Evolutionary conservation across 495 filamentous ascomycete species (phyloP).

Genomic region (Lineolata rhizophorae): DNA sequence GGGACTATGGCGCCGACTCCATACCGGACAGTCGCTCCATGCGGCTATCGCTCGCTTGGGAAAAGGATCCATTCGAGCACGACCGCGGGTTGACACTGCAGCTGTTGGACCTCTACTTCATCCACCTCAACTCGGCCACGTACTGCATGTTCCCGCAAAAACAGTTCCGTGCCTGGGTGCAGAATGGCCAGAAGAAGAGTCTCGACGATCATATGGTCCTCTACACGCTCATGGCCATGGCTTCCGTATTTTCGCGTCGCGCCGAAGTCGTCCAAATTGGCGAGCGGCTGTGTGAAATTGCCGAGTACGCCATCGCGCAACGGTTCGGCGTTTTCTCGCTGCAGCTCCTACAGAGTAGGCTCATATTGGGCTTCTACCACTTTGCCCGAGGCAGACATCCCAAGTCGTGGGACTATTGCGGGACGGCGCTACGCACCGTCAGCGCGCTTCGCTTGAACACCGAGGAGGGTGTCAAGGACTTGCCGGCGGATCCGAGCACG

Average conservation of each 20-base stretch:
- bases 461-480: too few species aligned
- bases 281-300: too few species aligned
- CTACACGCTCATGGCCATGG: slow-evolving; percentile 39
- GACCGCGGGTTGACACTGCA: slow-evolving; percentile 21
- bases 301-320: too few species aligned
- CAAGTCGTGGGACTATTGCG: too few species aligned
- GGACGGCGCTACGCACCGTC: too few species aligned
- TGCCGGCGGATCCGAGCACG: too few species aligned
- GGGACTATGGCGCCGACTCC: background rate
- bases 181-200: slow-evolving; percentile 28
- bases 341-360: too few species aligned
- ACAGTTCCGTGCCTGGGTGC: slow-evolving; percentile 30
- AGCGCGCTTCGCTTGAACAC: too few species aligned
- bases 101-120: slow-evolving; percentile 33
- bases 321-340: too few species aligned
- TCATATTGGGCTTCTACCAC: too few species aligned
- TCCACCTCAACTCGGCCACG: slow-evolving; percentile 26
- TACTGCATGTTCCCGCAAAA: slow-evolving; percentile 34
- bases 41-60: slow-evolving; percentile 29
- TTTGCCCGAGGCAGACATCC: too few species aligned
- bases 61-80: slow-evolving; percentile 36
- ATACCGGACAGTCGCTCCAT: slow-evolving; percentile 15
- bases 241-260: slow-evolving; percentile 33
- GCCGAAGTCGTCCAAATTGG: too few species aligned
- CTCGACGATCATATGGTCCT: slow-evolving; percentile 47